phyloP scores from a whole-genome alignment of 257 asterid species.

The Nemophila menziesii region DNA sequence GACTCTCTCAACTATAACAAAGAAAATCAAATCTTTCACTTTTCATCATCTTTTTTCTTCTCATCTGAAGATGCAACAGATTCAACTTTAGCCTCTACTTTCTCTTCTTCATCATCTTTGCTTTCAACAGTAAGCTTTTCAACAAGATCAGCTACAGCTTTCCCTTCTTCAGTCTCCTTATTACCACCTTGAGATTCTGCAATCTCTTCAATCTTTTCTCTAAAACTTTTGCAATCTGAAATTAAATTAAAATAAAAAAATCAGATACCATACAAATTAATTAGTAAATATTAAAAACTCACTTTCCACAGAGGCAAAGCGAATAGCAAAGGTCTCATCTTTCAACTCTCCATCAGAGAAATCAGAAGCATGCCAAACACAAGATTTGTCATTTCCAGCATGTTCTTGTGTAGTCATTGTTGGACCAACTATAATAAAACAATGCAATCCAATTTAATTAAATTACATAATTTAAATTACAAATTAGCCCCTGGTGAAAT shows the following conservation, averaged over 20 bases:
- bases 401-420: conserved; percentile 65
- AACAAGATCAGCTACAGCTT: conserved; percentile 49
- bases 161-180: conserved; percentile 38
- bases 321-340: conserved; percentile 64
- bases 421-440: conserved; percentile 38
- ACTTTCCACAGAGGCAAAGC: conserved; percentile 76
- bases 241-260: conserved; percentile 20
- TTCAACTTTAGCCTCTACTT: conserved; percentile 31
- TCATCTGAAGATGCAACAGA: conserved; percentile 22
- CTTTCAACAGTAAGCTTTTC: conserved; percentile 49
- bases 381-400: conserved; percentile 72
- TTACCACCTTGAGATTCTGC: conserved; percentile 41
- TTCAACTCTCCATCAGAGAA: conserved; percentile 82
- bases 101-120: conserved; percentile 39
- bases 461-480: neutral
- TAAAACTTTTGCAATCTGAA: conserved; percentile 71
- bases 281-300: conserved; percentile 11
- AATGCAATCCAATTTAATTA: conserved; percentile 1
- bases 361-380: conserved; percentile 87
- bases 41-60: conserved; percentile 19
- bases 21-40: conserved; percentile 20
- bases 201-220: conserved; percentile 57
- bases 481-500: neutral
- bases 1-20: conserved; percentile 1
- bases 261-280: neutral